Percentiles rank a stretch among this genome's conserved stretches.
phyloP scores from a whole-genome alignment of 2,329 filamentous ascomycete genomes.

The Hymenoscyphus occultus region DNA sequence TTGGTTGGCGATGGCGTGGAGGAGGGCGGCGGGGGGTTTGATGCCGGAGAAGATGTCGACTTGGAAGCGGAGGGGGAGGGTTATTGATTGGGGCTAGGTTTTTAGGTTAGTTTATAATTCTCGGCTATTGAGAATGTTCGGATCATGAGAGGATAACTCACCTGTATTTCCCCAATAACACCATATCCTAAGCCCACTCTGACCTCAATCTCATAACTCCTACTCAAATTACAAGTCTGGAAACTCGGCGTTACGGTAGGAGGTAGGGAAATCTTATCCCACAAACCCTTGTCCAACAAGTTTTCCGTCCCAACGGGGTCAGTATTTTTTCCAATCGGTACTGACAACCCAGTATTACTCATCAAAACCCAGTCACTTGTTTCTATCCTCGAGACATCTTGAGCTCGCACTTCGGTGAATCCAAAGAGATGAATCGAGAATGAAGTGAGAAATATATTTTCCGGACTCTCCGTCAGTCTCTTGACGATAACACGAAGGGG shows the following conservation, averaged over 20 bases:
- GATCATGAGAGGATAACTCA: slow-evolving; percentile 12
- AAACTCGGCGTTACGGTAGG: slow-evolving; percentile 88
- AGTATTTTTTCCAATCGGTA: slow-evolving; percentile 62
- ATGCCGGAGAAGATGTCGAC: slow-evolving; percentile 87
- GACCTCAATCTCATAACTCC: slow-evolving; percentile 81
- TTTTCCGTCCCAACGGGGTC: slow-evolving; percentile 63
- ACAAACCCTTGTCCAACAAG: slow-evolving; percentile 66
- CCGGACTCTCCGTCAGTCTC: slow-evolving; percentile 66
- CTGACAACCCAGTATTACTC: slow-evolving; percentile 66
- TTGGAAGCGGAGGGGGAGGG: slow-evolving; percentile 74
- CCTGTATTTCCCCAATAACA: slow-evolving; percentile 45
- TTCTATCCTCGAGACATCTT: slow-evolving; percentile 70
- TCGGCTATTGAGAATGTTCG: neutral
- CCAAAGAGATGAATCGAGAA: slow-evolving; percentile 81
- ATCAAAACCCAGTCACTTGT: slow-evolving; percentile 72
- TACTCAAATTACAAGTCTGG: slow-evolving; percentile 79
- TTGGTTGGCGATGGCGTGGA: slow-evolving; percentile 57
- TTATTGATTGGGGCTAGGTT: slow-evolving; percentile 65
- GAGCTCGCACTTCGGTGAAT: slow-evolving; percentile 74
- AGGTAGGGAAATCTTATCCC: slow-evolving; percentile 70
- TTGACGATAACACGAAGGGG: slow-evolving; percentile 78
- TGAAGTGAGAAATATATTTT: slow-evolving; percentile 71
- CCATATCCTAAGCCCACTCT: slow-evolving; percentile 76
- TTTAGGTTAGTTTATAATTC: slow-evolving; percentile 16
- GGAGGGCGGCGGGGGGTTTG: slow-evolving; percentile 70